Percentiles rank a stretch among this genome's conserved stretches.
These are phyloP conservation scores for Glonium stellatum DNA, from an alignment of 495 filamentous ascomycete species.

Conservation along the genomic window DNA sequence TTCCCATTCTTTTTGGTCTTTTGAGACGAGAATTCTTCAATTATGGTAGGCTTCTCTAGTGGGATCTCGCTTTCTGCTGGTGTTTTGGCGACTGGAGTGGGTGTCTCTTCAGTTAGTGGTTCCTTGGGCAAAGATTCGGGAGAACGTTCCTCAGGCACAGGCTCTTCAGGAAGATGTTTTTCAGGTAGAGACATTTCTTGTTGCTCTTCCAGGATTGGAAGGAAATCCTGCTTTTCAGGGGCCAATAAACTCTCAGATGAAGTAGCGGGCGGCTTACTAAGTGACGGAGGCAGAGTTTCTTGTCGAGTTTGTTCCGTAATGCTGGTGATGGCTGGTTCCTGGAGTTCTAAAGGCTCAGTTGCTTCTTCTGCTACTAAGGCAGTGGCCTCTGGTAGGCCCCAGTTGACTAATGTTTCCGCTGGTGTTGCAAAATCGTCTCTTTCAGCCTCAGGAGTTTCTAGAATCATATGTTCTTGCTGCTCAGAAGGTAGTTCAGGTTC, in stretches of 20 bases:
- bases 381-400: neutral
- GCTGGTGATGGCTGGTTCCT: neutral
- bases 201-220: neutral
- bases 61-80: neutral
- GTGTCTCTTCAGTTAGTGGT: neutral
- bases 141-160: neutral
- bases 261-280: neutral
- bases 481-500: neutral
- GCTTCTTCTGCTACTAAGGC: neutral
- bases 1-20: constrained; percentile 28
- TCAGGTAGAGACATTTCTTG: neutral
- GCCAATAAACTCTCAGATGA: no score
- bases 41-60: neutral
- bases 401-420: neutral
- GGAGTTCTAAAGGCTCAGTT: neutral
- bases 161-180: neutral
- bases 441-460: neutral
- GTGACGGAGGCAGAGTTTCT: neutral
- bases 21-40: neutral
- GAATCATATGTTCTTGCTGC: neutral
- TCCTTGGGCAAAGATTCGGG: neutral
- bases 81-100: neutral
- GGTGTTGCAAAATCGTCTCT: neutral
- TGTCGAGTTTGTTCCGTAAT: neutral
- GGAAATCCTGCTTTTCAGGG: no score